Evolutionary conservation across 139 green algal genomes (phyloP).

Genomic region (Spirogloea muscicola): DNA sequence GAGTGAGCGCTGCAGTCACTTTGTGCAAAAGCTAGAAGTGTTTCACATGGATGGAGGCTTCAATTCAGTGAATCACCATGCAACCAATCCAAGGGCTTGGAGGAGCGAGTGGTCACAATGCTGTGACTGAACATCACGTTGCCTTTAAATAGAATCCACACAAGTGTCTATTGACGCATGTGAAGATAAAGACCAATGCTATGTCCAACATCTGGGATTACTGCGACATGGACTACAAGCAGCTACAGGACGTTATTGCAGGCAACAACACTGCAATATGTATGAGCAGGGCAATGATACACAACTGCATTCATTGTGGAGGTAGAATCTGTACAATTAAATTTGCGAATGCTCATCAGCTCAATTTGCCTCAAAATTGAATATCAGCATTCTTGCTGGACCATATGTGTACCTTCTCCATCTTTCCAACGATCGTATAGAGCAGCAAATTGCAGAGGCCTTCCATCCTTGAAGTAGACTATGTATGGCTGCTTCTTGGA

Average conservation of each 20-base stretch:
- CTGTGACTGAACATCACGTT: constrained; percentile 24
- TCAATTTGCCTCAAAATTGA: neutral
- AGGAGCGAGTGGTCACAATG: constrained; percentile 33
- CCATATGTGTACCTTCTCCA: constrained; percentile 9
- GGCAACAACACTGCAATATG: neutral
- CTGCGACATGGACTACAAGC: neutral
- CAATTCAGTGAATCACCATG: constrained; percentile 25
- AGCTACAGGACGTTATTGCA: neutral
- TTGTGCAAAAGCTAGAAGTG: neutral
- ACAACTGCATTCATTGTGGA: neutral
- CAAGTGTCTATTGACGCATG: neutral
- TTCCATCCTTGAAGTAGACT: constrained; percentile 27
- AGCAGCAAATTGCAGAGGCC: constrained; percentile 24
- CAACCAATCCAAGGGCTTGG: constrained; percentile 40
- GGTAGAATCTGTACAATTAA: neutral
- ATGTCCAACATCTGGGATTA: too few relatives aligned
- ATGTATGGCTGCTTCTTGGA: constrained; percentile 46
- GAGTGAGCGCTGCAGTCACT: too few relatives aligned
- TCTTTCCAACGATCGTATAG: constrained; percentile 33
- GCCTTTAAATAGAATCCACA: neutral
- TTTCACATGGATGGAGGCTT: neutral
- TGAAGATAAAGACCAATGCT: neutral
- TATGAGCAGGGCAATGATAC: neutral
- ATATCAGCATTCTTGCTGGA: neutral
- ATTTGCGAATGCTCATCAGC: neutral